A percentile compares a stretch with the other conserved stretches of the same genome.
Conservation (phyloP, 768 basidiomycete genomes). For the Vararia minispora region DNA sequence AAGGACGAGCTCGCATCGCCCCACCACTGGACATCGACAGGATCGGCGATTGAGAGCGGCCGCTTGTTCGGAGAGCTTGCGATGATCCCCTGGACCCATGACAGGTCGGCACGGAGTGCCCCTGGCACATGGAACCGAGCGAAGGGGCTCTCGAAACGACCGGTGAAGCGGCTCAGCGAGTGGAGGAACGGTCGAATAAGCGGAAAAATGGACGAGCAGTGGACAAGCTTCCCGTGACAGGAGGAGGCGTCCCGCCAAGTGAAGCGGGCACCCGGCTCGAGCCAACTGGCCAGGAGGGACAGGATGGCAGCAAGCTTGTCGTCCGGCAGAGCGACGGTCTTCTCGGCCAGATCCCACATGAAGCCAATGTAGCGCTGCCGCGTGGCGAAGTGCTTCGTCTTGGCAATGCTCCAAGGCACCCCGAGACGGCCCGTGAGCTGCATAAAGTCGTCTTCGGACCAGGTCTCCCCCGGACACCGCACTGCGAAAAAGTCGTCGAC, state of each 20-base stretch:
- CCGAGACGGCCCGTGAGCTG: conserved; percentile 18
- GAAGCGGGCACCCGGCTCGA: not conserved
- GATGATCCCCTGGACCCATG: conserved; percentile 14
- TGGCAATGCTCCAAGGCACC: conserved; percentile 23
- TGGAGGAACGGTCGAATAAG: conserved; percentile 19
- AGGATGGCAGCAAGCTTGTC: conserved; percentile 16
- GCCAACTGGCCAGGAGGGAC: conserved; percentile 12
- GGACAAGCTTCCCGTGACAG: conserved; percentile 24
- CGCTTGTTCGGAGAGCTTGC: conserved; percentile 12
- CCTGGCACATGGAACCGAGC: conserved; percentile 9
- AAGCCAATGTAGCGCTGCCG: conserved; percentile 24
- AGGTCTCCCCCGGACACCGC: conserved; percentile 14
- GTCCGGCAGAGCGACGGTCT: conserved; percentile 16
- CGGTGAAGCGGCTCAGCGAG: conserved; percentile 15
- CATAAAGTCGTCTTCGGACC: conserved; percentile 21
- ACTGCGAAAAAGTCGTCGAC: conserved; percentile 28
- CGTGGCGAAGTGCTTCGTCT: conserved; percentile 15
- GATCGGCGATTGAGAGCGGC: conserved; percentile 9
- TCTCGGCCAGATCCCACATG: conserved; percentile 21
- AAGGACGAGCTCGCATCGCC: conserved; percentile 26
- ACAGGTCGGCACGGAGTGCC: conserved; percentile 14
- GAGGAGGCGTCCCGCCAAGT: conserved; percentile 13
- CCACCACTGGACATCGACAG: conserved; percentile 23
- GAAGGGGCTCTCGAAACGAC: conserved; percentile 10
- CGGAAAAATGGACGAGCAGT: conserved; percentile 19